Base-by-base conservation (phyloP, 106 monocot species). In the Dendrobium nobile region DNA sequence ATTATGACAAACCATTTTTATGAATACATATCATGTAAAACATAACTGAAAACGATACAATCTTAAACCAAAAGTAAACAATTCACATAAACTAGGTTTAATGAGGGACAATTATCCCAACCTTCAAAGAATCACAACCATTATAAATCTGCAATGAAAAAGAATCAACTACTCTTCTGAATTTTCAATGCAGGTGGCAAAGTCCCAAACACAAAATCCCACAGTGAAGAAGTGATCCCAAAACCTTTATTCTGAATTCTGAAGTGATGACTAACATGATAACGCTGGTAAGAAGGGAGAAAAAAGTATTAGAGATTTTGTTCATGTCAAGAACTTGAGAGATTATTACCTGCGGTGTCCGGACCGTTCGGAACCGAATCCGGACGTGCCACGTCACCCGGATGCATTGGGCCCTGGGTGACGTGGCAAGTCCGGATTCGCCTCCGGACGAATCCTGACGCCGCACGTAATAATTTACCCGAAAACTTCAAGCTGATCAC, bases 201-300 rank as follows among this genome's bases (percentile, higher is more conserved):
- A 59, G 96, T 96, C 20, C 92, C 90, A 45, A 96, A 93, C 7
- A 93, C 82, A 9, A 65, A 73, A 72, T 96, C 96, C 96, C 96
- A 96, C 0, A 96, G 54, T 11, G 91, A 80, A 16, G 96, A 96
- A 41, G 96, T 96, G 47, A 96, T 96, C n/a, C 96, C 96, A 77
- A 93, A 96, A 8, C 96, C 92, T 80, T 82, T 83, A 77, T 80
- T 86, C 79, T 93, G 93, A 80, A 92, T 80, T 79, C 86, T 87
- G 86, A 93, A 96, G 85, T 96, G 96, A 81, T 93, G 93, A 85
- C 90, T 96, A 79, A 96, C 67, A 88, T 96, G 96, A 82, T 96
- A 96, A 11, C 79, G 78, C 96, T 96, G 43, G 18, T 18, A 6
- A 43, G 0, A 43, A 74, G 16, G 41, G 41, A 17, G 41, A 19